Evolutionary conservation across 176 grass and related monocot species (phyloP).

Genomic region (Aegilops tauschii): DNA sequence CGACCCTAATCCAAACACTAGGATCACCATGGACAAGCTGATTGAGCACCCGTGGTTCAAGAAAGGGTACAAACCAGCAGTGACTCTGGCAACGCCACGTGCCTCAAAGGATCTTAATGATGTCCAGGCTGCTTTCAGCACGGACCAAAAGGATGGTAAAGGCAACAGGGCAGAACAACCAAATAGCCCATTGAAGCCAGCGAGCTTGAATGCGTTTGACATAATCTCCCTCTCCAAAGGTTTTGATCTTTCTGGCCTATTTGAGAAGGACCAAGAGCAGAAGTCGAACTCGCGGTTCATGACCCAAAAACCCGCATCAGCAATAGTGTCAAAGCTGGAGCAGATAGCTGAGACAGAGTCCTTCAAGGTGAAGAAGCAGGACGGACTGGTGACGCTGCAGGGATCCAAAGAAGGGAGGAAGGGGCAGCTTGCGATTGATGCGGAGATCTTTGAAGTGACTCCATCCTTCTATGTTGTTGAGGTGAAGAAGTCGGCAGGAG

Average conservation of each 20-base stretch:
- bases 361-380: slow-evolving; percentile 83
- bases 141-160: background rate
- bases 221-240: slow-evolving; percentile 81
- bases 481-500: slow-evolving; percentile 89
- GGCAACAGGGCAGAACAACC: slow-evolving; percentile 14
- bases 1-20: slow-evolving; percentile 63
- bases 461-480: slow-evolving; percentile 70
- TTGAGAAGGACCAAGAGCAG: slow-evolving; percentile 59
- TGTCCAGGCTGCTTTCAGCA: slow-evolving; percentile 65
- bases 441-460: slow-evolving; percentile 83
- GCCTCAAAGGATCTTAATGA: slow-evolving; percentile 51
- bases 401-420: slow-evolving; percentile 80
- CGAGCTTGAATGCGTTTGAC: slow-evolving; percentile 83
- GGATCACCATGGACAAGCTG: slow-evolving; percentile 71
- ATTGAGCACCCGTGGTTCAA: slow-evolving; percentile 72
- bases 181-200: slow-evolving; percentile 56
- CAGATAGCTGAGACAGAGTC: slow-evolving; percentile 70
- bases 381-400: slow-evolving; percentile 69
- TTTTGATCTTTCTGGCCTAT: slow-evolving; percentile 85
- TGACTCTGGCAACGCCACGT: slow-evolving; percentile 24
- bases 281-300: slow-evolving; percentile 58
- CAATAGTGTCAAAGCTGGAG: slow-evolving; percentile 86
- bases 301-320: slow-evolving; percentile 66
- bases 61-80: slow-evolving; percentile 66
- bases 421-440: slow-evolving; percentile 74